A percentile compares a stretch with the other conserved stretches of the same genome.
Evolutionary conservation across 1,284 basidiomycete species (phyloP).

Genomic region (Boletus mariae): DNA sequence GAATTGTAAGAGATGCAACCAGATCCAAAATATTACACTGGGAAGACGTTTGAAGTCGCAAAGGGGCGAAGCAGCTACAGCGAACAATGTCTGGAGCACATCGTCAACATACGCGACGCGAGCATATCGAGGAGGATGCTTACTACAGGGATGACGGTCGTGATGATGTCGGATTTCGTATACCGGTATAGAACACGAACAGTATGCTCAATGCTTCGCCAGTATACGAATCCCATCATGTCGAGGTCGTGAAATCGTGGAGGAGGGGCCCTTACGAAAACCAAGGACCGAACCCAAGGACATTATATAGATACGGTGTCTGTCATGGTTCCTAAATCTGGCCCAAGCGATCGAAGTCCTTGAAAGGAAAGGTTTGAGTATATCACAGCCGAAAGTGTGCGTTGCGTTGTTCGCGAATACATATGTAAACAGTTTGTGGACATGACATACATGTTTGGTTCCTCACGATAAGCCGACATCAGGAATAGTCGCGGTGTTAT

Average conservation of each 20-base stretch:
- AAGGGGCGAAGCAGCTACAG: constrained; percentile 34
- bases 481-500: neutral
- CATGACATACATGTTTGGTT: neutral
- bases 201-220: constrained; percentile 9
- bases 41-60: constrained; percentile 20
- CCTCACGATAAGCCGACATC: constrained; percentile 1
- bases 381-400: constrained; percentile 8
- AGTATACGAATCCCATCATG: constrained; percentile 19
- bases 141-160: constrained; percentile 41
- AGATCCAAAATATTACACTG: constrained; percentile 40
- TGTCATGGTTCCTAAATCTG: constrained; percentile 7
- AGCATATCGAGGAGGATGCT: neutral
- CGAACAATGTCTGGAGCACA: constrained; percentile 36
- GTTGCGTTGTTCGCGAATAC: constrained; percentile 3
- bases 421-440: neutral
- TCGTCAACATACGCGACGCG: neutral
- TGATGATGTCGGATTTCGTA: constrained; percentile 40
- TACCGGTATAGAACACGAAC: constrained; percentile 31
- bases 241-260: constrained; percentile 21
- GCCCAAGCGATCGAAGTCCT: constrained; percentile 8
- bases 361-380: neutral
- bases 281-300: neutral
- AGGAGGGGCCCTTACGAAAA: neutral
- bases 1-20: constrained; percentile 45
- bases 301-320: constrained; percentile 22